Percentiles rank a stretch among this genome's conserved stretches.
These are phyloP conservation scores for Clavariopsis aquatica DNA, from an alignment of 495 filamentous ascomycete species.

Conservation along the genomic window DNA sequence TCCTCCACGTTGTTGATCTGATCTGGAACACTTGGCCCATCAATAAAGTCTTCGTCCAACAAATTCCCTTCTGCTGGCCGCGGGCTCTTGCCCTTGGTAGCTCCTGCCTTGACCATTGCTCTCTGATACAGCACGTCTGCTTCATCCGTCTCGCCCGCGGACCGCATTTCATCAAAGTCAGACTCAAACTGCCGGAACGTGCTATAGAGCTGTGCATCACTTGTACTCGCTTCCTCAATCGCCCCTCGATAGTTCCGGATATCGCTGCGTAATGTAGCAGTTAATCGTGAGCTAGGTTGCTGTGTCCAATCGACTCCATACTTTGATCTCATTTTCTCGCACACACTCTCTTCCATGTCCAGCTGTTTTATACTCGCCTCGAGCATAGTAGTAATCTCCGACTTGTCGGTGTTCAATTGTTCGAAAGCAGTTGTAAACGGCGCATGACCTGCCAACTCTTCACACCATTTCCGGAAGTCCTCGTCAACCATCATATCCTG, in stretches of 20 bases:
- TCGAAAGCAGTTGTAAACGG: constrained; percentile 76
- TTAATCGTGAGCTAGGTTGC: constrained; percentile 87
- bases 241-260: constrained; percentile 83
- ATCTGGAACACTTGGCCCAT: constrained; percentile 74
- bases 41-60: constrained; percentile 81
- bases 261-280: constrained; percentile 81
- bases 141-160: constrained; percentile 83
- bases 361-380: constrained; percentile 82
- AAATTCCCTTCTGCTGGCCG: constrained; percentile 69
- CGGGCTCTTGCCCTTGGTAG: constrained; percentile 65
- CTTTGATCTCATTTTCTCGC: constrained; percentile 98
- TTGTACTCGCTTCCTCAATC: constrained; percentile 82
- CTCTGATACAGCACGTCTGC: constrained; percentile 86
- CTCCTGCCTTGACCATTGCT: constrained; percentile 70
- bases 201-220: constrained; percentile 79
- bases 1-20: constrained; percentile 90
- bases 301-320: constrained; percentile 96
- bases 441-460: constrained; percentile 82
- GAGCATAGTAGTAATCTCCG: constrained; percentile 66
- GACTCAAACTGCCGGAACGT: constrained; percentile 80
- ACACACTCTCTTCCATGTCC: constrained; percentile 95
- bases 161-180: constrained; percentile 94
- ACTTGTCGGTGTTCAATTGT: constrained; percentile 72
- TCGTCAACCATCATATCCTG: constrained; percentile 82
- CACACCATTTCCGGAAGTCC: constrained; percentile 90